Base-by-base conservation (phyloP, 1,284 basidiomycete genomes). In the Somion occarium region DNA sequence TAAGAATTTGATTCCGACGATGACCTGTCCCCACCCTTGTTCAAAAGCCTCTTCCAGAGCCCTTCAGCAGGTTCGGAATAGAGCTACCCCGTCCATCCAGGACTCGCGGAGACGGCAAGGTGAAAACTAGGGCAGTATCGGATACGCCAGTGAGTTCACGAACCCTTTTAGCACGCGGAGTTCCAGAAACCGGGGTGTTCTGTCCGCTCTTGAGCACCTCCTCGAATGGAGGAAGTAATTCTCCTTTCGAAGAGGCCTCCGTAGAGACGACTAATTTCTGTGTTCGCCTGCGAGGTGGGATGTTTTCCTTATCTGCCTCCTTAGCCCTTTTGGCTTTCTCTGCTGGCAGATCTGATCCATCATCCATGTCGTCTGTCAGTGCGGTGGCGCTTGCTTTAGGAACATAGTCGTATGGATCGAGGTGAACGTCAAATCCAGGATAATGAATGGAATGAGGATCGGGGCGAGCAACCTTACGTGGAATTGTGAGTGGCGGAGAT, bases 351-450 rank as follows among this genome's bases (percentile, higher is more conserved):
- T 44, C 50, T 34, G 25, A 53, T 5, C 22, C 53, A 23, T 49
- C 54, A 44, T 56, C n/a, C 2, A 44, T 20, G 26, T 27, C 44
- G 46, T 50, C 49, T 18, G 26, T 41, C 25, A 42, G 3, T n/a
- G 41, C n/a, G 5, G 43, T 38, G 3, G 44, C 39, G 24, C 0
- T 44, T 43, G 49, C 49, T 24, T 52, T 46, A 13, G 68, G 66
- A 22, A 72, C 54, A 37, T 64, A 47, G 49, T 71, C 63, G 59
- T 76, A 70, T 11, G 70, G 60, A 61, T 88, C 85, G 56, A 69
- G 74, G 62, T 78, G 74, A 42, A 89, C 73, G 49, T 72, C 67
- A 59, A 90, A 90, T 15, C 87, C 86, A 7, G 87, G 87, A 62
- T 86, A 87, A 60, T 89, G 88, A 30, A 75, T 69, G 9, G 85